A percentile compares a stretch with the other conserved stretches of the same genome.
These are phyloP conservation scores for Neurospora sp. DNA, from an alignment of 495 filamentous ascomycete genomes.

Conservation along the genomic window DNA sequence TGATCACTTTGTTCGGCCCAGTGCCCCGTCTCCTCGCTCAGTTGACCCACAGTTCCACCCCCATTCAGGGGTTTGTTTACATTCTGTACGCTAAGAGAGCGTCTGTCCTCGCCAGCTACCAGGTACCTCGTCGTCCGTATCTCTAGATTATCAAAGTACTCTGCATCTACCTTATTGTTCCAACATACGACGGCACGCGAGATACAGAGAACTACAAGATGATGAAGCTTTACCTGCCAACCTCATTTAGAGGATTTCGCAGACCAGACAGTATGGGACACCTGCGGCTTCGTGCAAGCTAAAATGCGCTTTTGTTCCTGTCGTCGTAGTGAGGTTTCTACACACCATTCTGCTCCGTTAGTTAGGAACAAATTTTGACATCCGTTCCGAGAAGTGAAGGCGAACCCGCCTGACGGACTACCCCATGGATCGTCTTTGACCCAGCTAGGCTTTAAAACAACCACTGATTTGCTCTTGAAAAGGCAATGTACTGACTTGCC, in stretches of 20 bases:
- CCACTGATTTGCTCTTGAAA: background rate
- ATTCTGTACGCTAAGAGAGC: background rate
- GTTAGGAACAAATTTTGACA: background rate
- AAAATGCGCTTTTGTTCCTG: background rate
- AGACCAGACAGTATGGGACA: background rate
- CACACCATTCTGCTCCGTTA: background rate
- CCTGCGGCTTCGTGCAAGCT: background rate
- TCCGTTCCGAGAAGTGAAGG: background rate
- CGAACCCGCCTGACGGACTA: background rate
- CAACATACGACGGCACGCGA: background rate
- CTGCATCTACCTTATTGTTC: background rate
- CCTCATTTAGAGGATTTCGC: background rate
- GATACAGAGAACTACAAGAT: background rate
- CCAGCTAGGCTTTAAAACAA: background rate
- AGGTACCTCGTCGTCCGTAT: background rate
- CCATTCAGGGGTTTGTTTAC: background rate
- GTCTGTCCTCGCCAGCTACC: background rate
- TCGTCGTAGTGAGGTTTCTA: background rate
- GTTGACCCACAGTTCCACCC: background rate
- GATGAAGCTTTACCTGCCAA: background rate
- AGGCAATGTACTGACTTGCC: background rate
- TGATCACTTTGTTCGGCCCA: background rate
- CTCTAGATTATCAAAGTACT: background rate
- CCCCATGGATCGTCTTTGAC: background rate
- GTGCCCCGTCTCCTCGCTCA: background rate